Evolutionary conservation across 176 grass and related monocot species (phyloP), one percentile per base, ranked within the genome.

Genomic region (Poa annua): DNA sequence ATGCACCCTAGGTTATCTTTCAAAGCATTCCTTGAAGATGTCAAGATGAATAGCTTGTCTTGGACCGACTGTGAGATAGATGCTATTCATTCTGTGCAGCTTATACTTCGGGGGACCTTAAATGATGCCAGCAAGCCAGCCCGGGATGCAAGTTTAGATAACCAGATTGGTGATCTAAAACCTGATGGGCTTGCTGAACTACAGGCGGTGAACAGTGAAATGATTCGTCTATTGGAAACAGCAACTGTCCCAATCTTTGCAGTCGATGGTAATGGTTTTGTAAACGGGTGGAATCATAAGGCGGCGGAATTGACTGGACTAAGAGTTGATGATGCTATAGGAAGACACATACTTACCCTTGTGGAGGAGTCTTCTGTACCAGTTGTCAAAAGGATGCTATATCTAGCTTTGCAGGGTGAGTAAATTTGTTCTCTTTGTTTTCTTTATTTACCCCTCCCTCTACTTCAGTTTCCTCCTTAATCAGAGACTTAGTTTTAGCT

Each of bases 211-310:
- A 97, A 92, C 47, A 97, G 84, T 78, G 95, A 97, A 92, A 97
- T 97, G 92, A 88, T 94, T 63, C 89, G 92, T 21, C 75, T 94
- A 12, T 93, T 97, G 24, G 95, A 97, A 84, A 97, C 95, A 26
- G 88, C 95, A 36, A 91, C 92, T 6, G 95, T 91, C n/a, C 92
- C 95, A 8, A 98, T 98, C 54, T 85, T 98, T 53, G 95, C 92
- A 13, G 95, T 98, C 35, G 95, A 98, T 83, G 64, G 82, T 34
- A 92, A 92, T 42, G 95, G 95, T 36, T 69, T 98, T 29, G 80
- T 98, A 35, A 98, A 98, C 16, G 92, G 95, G 14, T 95, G 95
- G 95, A 98, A 98, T 79, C 88, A 91, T 48, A 98, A 98, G 80
- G 85, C 85, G 11, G 88, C 92, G 0, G 88, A 93, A 52, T 75